These are phyloP conservation scores for Phytophthora agathidicida DNA, from an alignment of 352 stramenopile genomes.

Conservation along the genomic window DNA sequence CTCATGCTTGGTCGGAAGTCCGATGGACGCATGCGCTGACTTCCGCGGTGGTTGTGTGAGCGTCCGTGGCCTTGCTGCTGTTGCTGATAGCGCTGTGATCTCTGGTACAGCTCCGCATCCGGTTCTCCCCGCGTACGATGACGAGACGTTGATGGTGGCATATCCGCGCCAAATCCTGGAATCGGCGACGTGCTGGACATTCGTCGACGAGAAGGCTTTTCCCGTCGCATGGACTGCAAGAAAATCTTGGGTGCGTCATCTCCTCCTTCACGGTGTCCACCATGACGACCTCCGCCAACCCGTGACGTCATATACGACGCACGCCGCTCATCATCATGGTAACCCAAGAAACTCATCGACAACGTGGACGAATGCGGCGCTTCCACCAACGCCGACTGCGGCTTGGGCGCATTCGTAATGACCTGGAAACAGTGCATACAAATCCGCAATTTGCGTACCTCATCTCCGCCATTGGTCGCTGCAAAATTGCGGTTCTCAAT, in stretches of 20 bases:
- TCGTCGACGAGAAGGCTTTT: slow-evolving; percentile 28
- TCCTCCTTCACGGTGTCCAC: slow-evolving; percentile 9
- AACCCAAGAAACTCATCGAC: slow-evolving; percentile 68
- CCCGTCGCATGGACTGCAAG: slow-evolving; percentile 70
- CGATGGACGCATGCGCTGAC: slow-evolving; percentile 40
- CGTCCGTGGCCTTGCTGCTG: slow-evolving; percentile 29
- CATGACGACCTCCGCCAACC: slow-evolving; percentile 12
- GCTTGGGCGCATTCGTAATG: slow-evolving; percentile 73
- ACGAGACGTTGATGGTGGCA: slow-evolving; percentile 22
- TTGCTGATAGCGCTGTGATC: slow-evolving; percentile 31
- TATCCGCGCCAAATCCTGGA: slow-evolving; percentile 24
- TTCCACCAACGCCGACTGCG: slow-evolving; percentile 52
- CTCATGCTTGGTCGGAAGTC: slow-evolving; percentile 45
- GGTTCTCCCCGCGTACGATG: slow-evolving; percentile 22
- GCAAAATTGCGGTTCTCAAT: slow-evolving; percentile 68
- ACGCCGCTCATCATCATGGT: slow-evolving; percentile 65
- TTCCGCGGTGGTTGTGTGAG: slow-evolving; percentile 27
- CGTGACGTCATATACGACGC: slow-evolving; percentile 66
- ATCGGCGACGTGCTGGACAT: slow-evolving; percentile 42
- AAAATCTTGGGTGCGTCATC: slow-evolving; percentile 67
- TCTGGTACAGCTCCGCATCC: slow-evolving; percentile 32
- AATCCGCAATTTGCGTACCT: slow-evolving; percentile 80
- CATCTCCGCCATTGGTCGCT: slow-evolving; percentile 35
- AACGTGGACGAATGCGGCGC: slow-evolving; percentile 57
- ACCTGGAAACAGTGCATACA: slow-evolving; percentile 87